Evolutionary conservation across 75 land plant species (phyloP).

Genomic region (Chamaecyparis obtusa): DNA sequence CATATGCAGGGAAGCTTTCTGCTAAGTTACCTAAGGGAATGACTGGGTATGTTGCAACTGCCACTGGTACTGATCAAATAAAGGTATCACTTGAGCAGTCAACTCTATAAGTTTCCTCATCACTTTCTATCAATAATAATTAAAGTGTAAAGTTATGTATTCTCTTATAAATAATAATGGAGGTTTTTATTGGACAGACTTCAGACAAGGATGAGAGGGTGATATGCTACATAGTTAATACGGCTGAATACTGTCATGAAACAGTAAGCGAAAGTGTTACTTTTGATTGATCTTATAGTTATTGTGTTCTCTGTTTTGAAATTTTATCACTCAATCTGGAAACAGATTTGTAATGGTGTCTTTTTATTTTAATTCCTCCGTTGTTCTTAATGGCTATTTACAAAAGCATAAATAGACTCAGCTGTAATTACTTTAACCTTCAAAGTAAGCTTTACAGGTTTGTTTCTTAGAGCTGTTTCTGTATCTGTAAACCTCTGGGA

Average conservation of each 20-base stretch:
- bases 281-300: not conserved
- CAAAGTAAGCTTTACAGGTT: not conserved
- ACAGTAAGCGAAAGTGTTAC: conserved; percentile 53
- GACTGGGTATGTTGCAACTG: conserved; percentile 93
- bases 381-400: not conserved
- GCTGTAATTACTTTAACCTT: not conserved
- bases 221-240: conserved; percentile 95
- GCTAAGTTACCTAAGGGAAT: conserved; percentile 85
- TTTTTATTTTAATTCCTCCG: not conserved
- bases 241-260: conserved; percentile 98
- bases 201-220: conserved; percentile 96
- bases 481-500: too few species aligned
- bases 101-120: not conserved
- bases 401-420: not conserved
- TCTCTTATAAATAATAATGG: not conserved
- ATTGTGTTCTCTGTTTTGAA: not conserved
- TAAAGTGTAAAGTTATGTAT: not conserved
- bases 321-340: not conserved
- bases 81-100: conserved; percentile 43
- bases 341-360: not conserved
- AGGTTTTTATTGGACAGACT: conserved; percentile 42
- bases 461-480: not conserved
- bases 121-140: not conserved
- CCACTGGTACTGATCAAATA: conserved; percentile 94
- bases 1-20: conserved; percentile 87